These are phyloP conservation scores for Tetrahymena malaccensis DNA, from an alignment of 73 alveolate species.

Conservation along the genomic window DNA sequence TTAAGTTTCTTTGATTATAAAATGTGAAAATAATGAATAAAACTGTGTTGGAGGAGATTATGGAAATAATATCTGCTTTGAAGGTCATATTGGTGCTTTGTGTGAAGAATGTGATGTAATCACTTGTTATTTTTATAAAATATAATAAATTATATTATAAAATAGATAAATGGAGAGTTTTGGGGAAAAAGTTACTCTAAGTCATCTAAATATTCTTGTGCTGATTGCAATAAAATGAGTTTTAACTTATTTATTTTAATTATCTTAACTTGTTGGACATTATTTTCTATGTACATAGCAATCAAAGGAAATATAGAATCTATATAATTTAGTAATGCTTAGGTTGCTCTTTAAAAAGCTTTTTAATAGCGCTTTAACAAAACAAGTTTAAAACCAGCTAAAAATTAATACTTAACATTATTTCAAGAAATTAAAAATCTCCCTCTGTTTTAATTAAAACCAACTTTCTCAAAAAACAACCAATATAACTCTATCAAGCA, in stretches of 20 bases:
- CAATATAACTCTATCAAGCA: not conserved
- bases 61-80: conserved; percentile 8
- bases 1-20: conserved; percentile 13
- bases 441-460: not conserved
- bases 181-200: not conserved
- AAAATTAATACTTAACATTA: not conserved
- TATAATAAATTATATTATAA: not conserved
- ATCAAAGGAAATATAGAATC: not conserved
- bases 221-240: not conserved
- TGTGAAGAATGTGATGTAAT: conserved; percentile 32
- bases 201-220: conserved; percentile 9
- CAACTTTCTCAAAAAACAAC: not conserved
- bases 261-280: conserved; percentile 3
- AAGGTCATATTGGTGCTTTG: conserved; percentile 37
- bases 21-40: not conserved
- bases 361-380: not conserved
- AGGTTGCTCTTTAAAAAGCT: not conserved
- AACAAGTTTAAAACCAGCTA: not conserved
- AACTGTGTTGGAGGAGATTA: conserved; percentile 18
- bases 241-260: not conserved
- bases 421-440: not conserved
- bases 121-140: not conserved
- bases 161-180: not conserved
- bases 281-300: not conserved
- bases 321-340: not conserved